These are phyloP conservation scores for Plantago lanceolata DNA, from an alignment of 305 asterid species.

Conservation along the genomic window DNA sequence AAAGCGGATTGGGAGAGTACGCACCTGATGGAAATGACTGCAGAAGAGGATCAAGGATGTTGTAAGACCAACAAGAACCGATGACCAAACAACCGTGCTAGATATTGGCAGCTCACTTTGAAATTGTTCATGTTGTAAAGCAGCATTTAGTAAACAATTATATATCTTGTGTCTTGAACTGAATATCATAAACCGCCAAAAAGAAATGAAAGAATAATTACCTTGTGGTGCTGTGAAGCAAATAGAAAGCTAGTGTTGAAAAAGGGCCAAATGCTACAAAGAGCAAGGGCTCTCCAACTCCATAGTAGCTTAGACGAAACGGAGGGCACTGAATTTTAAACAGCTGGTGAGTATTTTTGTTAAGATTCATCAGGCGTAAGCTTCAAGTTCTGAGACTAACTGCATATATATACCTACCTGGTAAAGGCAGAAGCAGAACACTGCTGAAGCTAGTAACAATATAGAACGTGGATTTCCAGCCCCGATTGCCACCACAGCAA, in stretches of 20 bases:
- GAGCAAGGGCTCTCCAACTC: slow-evolving; percentile 63
- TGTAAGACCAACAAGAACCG: slow-evolving; percentile 52
- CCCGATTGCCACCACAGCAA: slow-evolving; percentile 35
- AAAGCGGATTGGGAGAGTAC: neutral
- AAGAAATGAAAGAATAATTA: neutral
- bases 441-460: slow-evolving; percentile 41
- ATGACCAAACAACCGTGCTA: slow-evolving; percentile 38
- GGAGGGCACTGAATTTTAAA: slow-evolving; percentile 53
- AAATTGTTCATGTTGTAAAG: neutral
- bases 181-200: neutral
- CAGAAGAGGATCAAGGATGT: slow-evolving; percentile 62
- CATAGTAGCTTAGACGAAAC: slow-evolving; percentile 57
- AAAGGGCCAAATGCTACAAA: slow-evolving; percentile 64
- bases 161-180: neutral
- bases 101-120: slow-evolving; percentile 44
- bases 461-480: slow-evolving; percentile 46
- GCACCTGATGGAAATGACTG: slow-evolving; percentile 64
- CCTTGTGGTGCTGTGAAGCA: slow-evolving; percentile 44
- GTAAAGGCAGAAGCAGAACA: slow-evolving; percentile 50
- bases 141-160: neutral
- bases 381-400: neutral
- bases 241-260: slow-evolving; percentile 50
- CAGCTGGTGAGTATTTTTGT: neutral
- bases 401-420: slow-evolving; percentile 34
- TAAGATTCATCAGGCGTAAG: too few species aligned